phyloP scores from a whole-genome alignment of 139 green algal species.

The Edaphochlamys debaryana region DNA sequence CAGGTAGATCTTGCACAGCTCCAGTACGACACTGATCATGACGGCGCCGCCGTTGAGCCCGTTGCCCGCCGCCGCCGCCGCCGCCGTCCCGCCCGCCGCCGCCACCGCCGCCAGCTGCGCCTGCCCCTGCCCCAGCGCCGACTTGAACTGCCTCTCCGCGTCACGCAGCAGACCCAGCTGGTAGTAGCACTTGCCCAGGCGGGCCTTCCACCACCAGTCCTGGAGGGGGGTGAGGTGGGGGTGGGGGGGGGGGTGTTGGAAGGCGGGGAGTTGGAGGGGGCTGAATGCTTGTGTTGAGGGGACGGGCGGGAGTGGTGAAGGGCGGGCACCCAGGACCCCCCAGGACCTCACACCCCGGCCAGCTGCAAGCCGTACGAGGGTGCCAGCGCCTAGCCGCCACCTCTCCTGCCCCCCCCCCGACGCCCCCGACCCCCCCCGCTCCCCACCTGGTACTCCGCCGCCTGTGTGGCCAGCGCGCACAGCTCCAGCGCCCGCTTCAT shows the following conservation, averaged over 20 bases:
- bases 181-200: constrained; percentile 86
- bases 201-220: constrained; percentile 91
- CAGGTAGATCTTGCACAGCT: constrained; percentile 81
- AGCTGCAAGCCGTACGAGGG: too few relatives aligned
- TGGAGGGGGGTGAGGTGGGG: not conserved
- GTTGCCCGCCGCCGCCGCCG: not conserved
- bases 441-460: constrained; percentile 52
- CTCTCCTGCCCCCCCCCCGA: too few relatives aligned
- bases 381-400: too few relatives aligned
- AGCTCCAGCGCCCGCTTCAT: constrained; percentile 79
- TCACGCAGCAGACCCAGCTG: constrained; percentile 84
- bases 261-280: too few relatives aligned
- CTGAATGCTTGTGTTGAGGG: too few relatives aligned
- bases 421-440: too few relatives aligned
- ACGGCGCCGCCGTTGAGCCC: constrained; percentile 39
- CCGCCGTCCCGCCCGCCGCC: not conserved
- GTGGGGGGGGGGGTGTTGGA: too few relatives aligned
- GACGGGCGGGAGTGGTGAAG: too few relatives aligned
- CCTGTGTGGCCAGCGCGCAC: constrained; percentile 63
- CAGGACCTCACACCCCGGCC: too few relatives aligned
- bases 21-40: constrained; percentile 65
- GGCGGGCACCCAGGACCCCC: too few relatives aligned
- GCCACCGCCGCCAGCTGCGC: constrained; percentile 19
- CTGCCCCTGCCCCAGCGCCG: constrained; percentile 56
- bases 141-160: constrained; percentile 79